Evolutionary conservation across 2,329 filamentous ascomycete species (phyloP), one percentile per base, ranked within the genome.

Genomic region (Tympanopsis confertula): DNA sequence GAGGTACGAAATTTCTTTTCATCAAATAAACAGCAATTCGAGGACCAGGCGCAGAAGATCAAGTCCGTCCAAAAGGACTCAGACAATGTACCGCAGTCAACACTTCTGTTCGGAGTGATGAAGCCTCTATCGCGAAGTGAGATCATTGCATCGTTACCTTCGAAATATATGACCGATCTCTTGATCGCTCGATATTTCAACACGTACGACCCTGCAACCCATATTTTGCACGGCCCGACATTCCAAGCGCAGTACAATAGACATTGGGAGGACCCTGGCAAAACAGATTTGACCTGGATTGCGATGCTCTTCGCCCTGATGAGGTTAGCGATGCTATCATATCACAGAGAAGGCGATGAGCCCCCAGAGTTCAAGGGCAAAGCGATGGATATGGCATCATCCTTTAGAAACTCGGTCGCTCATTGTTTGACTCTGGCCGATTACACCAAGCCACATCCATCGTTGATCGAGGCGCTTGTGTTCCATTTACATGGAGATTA

Each of bases 251-350:
- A 65, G 57, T 70, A 70, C 38, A 53, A 61, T 3, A 47, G 46
- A 0, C 69, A 68, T 39, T 70, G 66, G 65, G 40, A 51, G 5
- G 44, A 59, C 10, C 62, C 61, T 3, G 39, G 46, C 2, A 45
- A 44, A 0, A 54, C 52, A 2, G 54, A 65, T 0, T 49, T 59
- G 3, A 57, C 62, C 40, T 71, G 66, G 66, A 38, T 71, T 10
- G 66, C 61, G 1, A 51, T 69, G 2, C 44, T 70, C 0, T 70
- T 63, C 45, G 56, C 54, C 4, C 66, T 70, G 3, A 49, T 70
- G 33, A 60, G 59, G 37, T 50, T 68, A 5, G 55, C 64, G 1
- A 44, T 48, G 4, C 46, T 48, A 20, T 44, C 46, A 20, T 36
- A 19, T 36, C 12, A 22, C 18, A 10, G 10, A 15, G 17, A 36